These are phyloP conservation scores for Penicillium sp. DNA, from an alignment of 2,329 filamentous ascomycete genomes.

Conservation along the genomic window DNA sequence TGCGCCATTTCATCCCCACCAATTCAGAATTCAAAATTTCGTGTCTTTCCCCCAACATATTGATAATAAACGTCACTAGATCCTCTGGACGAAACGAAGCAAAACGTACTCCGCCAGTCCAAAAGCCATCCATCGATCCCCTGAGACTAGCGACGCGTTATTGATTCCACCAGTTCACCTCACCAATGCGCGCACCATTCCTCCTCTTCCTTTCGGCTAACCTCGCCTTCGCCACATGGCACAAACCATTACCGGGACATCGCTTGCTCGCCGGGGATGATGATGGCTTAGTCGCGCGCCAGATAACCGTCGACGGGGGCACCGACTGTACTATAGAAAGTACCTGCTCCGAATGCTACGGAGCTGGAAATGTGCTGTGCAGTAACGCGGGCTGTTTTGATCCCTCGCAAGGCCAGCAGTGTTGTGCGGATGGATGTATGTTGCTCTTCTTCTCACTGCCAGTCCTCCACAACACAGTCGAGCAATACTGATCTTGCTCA, in stretches of 20 bases:
- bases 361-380: background rate
- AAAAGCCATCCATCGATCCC: background rate
- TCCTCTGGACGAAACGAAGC: no score
- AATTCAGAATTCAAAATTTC: background rate
- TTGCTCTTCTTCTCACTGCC: background rate
- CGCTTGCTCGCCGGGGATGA: background rate
- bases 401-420: background rate
- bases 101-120: background rate
- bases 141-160: background rate
- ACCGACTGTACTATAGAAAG: background rate
- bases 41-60: background rate
- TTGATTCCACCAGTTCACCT: background rate
- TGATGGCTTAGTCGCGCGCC: background rate
- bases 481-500: background rate
- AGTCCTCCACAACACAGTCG: no score
- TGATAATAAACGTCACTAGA: background rate
- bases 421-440: constrained; percentile 1
- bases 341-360: background rate
- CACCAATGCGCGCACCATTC: background rate
- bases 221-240: background rate
- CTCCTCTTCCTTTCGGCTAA: background rate
- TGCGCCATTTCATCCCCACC: background rate
- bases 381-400: background rate
- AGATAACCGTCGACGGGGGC: background rate
- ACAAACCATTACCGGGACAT: background rate